A percentile compares a stretch with the other conserved stretches of the same genome.
Evolutionary conservation across 2,329 filamentous ascomycete species (phyloP).

Genomic region (Fusarium sacchari): DNA sequence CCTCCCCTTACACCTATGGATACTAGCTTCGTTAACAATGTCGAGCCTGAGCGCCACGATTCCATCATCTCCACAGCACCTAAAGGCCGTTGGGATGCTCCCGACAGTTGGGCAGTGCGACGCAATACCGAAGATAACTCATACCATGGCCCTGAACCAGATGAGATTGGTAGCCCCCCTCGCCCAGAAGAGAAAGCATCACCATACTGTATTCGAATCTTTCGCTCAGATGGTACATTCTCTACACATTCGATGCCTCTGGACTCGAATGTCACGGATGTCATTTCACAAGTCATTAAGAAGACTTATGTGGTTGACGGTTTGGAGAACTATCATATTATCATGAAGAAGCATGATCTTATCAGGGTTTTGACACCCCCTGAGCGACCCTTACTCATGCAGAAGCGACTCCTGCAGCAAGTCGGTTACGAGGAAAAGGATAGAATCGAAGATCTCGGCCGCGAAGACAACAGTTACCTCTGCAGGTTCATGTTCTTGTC

Average conservation of each 20-base stretch:
- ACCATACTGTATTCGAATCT: constrained; percentile 93
- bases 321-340: constrained; percentile 93
- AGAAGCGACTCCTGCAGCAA: constrained; percentile 90
- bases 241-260: constrained; percentile 87
- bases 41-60: constrained; percentile 56
- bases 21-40: constrained; percentile 58
- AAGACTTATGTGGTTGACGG: constrained; percentile 94
- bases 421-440: constrained; percentile 90
- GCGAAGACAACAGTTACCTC: constrained; percentile 97
- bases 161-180: constrained; percentile 74
- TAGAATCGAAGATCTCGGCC: constrained; percentile 89
- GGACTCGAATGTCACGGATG: constrained; percentile 85
- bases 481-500: constrained; percentile 96
- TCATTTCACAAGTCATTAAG: constrained; percentile 89
- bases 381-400: constrained; percentile 88
- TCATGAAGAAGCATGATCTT: constrained; percentile 91
- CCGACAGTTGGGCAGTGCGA: constrained; percentile 95
- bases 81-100: constrained; percentile 84
- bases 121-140: constrained; percentile 73
- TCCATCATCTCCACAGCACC: constrained; percentile 48
- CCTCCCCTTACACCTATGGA: constrained; percentile 78
- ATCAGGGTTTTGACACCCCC: constrained; percentile 80
- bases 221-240: constrained; percentile 93
- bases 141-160: constrained; percentile 66
- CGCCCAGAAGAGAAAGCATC: constrained; percentile 78